A percentile compares a stretch with the other conserved stretches of the same genome.
Evolutionary conservation across 805 yeast species (phyloP).

Genomic region (Saccharomyces cerevisiae): DNA sequence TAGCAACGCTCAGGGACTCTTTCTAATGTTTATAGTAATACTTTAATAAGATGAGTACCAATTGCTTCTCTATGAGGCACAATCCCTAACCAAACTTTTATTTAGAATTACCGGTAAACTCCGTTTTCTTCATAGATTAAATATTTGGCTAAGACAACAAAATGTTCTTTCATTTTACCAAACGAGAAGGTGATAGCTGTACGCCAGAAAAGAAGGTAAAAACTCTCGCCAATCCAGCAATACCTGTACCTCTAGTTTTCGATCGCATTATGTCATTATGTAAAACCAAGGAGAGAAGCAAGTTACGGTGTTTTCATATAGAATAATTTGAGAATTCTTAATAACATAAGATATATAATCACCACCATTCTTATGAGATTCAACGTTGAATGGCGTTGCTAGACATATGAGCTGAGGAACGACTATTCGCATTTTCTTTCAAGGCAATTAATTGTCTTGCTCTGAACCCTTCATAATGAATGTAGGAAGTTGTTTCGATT

Average conservation of each 20-base stretch:
- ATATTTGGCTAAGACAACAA: neutral
- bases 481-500: conserved; percentile 80
- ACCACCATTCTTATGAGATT: neutral
- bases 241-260: neutral
- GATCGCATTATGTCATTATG: neutral
- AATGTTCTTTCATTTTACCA: too few species aligned
- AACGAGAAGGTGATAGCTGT: neutral
- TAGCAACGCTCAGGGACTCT: neutral
- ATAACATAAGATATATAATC: neutral
- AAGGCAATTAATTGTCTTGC: conserved; percentile 87
- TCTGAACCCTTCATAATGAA: conserved; percentile 89
- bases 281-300: neutral
- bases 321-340: neutral
- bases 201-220: neutral
- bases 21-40: too few species aligned
- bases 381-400: conserved; percentile 17
- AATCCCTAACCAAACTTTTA: neutral
- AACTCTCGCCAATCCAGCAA: neutral
- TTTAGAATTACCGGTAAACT: too few species aligned
- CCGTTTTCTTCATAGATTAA: too few species aligned
- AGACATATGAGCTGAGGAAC: conserved; percentile 32
- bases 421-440: conserved; percentile 69
- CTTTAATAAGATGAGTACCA: neutral
- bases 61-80: neutral
- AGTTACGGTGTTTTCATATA: neutral